These are phyloP conservation scores for Alternaria rosae DNA, from an alignment of 2,329 filamentous ascomycete species.

Conservation along the genomic window DNA sequence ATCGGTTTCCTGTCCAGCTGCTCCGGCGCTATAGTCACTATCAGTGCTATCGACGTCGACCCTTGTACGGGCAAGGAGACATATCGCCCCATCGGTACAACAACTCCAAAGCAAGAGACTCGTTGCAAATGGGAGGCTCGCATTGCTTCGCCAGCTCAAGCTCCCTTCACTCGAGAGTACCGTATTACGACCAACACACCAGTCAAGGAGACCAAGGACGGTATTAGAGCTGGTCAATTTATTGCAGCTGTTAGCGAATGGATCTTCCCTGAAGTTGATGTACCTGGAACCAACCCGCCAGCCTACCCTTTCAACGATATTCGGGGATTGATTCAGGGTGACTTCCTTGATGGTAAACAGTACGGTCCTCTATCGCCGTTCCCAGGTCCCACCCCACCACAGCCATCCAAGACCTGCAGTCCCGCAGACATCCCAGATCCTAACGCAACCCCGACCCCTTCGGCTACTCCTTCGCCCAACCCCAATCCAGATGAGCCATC, in stretches of 20 bases:
- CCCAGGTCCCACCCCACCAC: conserved; percentile 40
- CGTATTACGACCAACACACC: conserved; percentile 46
- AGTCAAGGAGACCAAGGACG: conserved; percentile 48
- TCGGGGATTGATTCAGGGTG: conserved; percentile 43
- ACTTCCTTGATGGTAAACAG: conserved; percentile 38
- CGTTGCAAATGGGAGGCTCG: conserved; percentile 54
- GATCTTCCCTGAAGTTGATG: conserved; percentile 54
- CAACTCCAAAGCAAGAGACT: conserved; percentile 38
- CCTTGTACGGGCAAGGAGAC: conserved; percentile 53
- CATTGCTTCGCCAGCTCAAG: conserved; percentile 31
- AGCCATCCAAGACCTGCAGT: conserved; percentile 34
- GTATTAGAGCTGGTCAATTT: conserved; percentile 53
- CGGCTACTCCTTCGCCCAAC: neutral
- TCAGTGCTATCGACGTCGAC: conserved; percentile 54
- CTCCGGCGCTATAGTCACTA: conserved; percentile 40
- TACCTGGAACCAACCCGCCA: conserved; percentile 49
- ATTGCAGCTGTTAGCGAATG: conserved; percentile 53
- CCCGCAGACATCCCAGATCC: conserved; percentile 27
- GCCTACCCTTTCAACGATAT: conserved; percentile 45
- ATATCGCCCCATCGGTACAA: conserved; percentile 46
- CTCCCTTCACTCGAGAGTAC: conserved; percentile 54
- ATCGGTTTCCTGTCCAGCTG: conserved; percentile 53
- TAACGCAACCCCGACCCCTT: conserved; percentile 14
- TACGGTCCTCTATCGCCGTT: conserved; percentile 52
- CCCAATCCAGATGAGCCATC: conserved; percentile 9